Percentiles rank a stretch among this genome's conserved stretches.
Evolutionary conservation across 345 rosid species (phyloP).

Genomic region (Brassica rapa): DNA sequence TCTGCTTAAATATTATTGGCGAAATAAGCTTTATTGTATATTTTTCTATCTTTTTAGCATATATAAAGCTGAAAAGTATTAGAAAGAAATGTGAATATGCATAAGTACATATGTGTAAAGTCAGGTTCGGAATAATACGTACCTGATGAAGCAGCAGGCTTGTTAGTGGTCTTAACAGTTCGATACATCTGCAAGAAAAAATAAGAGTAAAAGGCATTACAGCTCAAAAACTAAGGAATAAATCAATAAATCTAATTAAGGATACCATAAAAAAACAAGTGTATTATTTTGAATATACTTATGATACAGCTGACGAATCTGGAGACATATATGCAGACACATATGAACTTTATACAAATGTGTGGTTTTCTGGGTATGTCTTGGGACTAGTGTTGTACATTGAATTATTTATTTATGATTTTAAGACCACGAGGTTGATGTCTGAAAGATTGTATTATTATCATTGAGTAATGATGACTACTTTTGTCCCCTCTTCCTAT

Average conservation of each 20-base stretch:
- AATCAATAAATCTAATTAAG: not conserved
- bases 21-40: constrained; percentile 12
- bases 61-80: constrained; percentile 36
- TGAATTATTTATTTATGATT: constrained; percentile 27
- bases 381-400: constrained; percentile 41
- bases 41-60: constrained; percentile 23
- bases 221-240: constrained; percentile 15
- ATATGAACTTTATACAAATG: constrained; percentile 12
- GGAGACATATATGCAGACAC: not conserved
- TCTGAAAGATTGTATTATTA: constrained; percentile 49
- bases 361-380: constrained; percentile 45
- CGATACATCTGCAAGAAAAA: constrained; percentile 71
- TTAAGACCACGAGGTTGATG: constrained; percentile 66
- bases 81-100: constrained; percentile 25
- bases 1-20: not conserved
- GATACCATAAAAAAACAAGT: not conserved
- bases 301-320: not conserved
- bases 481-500: constrained; percentile 44
- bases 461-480: constrained; percentile 85
- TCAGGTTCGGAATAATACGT: constrained; percentile 24
- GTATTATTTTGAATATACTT: not conserved
- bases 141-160: constrained; percentile 85
- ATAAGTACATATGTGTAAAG: constrained; percentile 16
- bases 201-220: not conserved
- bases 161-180: constrained; percentile 88